These are phyloP conservation scores for Penicillium fuscoglaucum DNA, from an alignment of 2,329 filamentous ascomycete genomes.

Conservation along the genomic window DNA sequence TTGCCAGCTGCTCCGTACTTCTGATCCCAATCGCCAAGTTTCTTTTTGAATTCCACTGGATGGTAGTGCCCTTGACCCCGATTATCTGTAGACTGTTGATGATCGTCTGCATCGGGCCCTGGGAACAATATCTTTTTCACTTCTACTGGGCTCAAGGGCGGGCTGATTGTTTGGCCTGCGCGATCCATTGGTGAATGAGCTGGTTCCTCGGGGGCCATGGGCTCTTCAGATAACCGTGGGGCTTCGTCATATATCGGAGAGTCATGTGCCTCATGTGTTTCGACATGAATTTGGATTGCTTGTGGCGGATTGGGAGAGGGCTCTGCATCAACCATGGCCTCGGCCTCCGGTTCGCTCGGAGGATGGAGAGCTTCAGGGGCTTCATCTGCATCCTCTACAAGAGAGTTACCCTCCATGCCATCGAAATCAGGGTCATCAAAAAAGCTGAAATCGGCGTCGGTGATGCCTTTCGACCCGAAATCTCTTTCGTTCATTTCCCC, in stretches of 20 bases:
- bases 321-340: conserved; percentile 12
- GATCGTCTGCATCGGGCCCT: conserved; percentile 11
- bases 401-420: conserved; percentile 20
- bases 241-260: background rate
- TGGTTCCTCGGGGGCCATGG: conserved; percentile 7
- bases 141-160: conserved; percentile 43
- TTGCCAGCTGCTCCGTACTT: conserved; percentile 55
- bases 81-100: conserved; percentile 7
- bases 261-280: background rate
- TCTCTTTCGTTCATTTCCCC: conserved; percentile 57
- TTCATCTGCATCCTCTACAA: conserved; percentile 16
- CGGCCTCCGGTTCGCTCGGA: conserved; percentile 13
- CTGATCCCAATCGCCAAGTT: conserved; percentile 50
- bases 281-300: background rate
- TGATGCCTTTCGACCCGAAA: conserved; percentile 57
- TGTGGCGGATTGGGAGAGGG: background rate
- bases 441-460: conserved; percentile 65
- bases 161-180: conserved; percentile 36
- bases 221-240: conserved; percentile 1
- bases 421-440: conserved; percentile 57
- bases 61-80: conserved; percentile 49
- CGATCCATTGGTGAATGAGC: conserved; percentile 18
- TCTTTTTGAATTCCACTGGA: conserved; percentile 53
- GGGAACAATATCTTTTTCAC: conserved; percentile 50
- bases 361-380: conserved; percentile 16